phyloP scores from a whole-genome alignment of 345 rosid species.

The Physaria fendleri region DNA sequence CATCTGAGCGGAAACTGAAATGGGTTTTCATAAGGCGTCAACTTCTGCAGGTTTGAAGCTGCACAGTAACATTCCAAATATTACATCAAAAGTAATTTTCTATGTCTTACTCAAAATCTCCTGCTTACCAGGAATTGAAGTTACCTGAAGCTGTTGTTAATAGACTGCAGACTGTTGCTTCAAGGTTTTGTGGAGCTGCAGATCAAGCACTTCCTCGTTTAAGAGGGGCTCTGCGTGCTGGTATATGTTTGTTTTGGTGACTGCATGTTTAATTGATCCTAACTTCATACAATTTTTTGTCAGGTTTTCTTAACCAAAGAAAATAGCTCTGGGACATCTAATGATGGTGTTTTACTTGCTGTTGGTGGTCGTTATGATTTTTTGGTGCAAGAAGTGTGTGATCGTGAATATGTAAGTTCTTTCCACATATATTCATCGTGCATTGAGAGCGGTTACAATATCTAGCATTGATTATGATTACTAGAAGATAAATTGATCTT shows the following conservation, averaged over 20 bases:
- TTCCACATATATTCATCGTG: slow-evolving; percentile 19
- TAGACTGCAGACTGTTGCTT: slow-evolving; percentile 86
- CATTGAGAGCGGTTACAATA: not conserved
- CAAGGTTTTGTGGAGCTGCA: slow-evolving; percentile 88
- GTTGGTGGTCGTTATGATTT: slow-evolving; percentile 91
- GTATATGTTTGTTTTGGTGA: slow-evolving; percentile 34
- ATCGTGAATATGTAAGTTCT: slow-evolving; percentile 44
- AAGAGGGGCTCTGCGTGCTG: slow-evolving; percentile 89
- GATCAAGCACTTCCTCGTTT: slow-evolving; percentile 91
- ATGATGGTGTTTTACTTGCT: slow-evolving; percentile 77
- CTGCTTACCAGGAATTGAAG: slow-evolving; percentile 68
- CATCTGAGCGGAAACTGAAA: slow-evolving; percentile 77
- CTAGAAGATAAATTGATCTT: not conserved
- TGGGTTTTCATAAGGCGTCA: slow-evolving; percentile 94
- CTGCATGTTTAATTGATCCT: not conserved
- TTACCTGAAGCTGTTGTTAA: slow-evolving; percentile 87
- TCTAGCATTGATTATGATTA: not conserved
- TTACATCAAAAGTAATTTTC: not conserved
- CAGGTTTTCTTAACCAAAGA: slow-evolving; percentile 71
- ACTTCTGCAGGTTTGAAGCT: slow-evolving; percentile 73
- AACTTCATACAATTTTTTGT: not conserved
- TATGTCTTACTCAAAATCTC: slow-evolving; percentile 10
- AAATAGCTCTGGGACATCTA: slow-evolving; percentile 55
- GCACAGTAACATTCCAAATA: not conserved
- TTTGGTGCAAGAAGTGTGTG: slow-evolving; percentile 75